Conservation (phyloP, 2,329 filamentous ascomycete species). For the Cordyceps cateniannulata region DNA sequence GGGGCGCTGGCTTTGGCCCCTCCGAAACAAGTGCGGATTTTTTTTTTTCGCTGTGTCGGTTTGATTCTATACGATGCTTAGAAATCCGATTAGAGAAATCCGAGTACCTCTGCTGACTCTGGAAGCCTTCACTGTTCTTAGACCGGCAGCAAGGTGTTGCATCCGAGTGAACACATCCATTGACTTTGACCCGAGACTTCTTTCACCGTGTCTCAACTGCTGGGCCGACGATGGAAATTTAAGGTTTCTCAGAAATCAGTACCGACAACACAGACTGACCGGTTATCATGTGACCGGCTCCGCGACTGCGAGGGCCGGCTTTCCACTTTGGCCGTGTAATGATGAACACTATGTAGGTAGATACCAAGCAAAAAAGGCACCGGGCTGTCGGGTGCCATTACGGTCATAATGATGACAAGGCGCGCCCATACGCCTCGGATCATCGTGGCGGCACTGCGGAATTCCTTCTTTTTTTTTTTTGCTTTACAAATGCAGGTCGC, state of each 20-base stretch:
- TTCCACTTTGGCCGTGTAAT: neutral
- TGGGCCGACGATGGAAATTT: neutral
- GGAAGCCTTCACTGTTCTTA: neutral
- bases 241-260: neutral
- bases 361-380: neutral
- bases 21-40: neutral
- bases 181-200: neutral
- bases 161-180: neutral
- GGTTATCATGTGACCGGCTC: constrained; percentile 7
- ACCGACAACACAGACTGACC: no score
- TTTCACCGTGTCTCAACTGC: neutral
- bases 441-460: neutral
- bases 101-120: neutral
- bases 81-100: constrained; percentile 9
- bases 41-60: constrained; percentile 1
- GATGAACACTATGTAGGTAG: no score
- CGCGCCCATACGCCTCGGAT: neutral
- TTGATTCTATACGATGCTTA: constrained; percentile 11
- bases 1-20: neutral
- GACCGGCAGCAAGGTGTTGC: neutral
- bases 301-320: neutral
- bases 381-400: neutral
- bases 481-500: constrained; percentile 1
- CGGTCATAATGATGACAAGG: neutral
- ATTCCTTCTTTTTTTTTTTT: neutral